Percentiles rank a stretch among this genome's conserved stretches.
Conservation (phyloP, 169 alveolate species). For the Plasmodium falciparum region DNA sequence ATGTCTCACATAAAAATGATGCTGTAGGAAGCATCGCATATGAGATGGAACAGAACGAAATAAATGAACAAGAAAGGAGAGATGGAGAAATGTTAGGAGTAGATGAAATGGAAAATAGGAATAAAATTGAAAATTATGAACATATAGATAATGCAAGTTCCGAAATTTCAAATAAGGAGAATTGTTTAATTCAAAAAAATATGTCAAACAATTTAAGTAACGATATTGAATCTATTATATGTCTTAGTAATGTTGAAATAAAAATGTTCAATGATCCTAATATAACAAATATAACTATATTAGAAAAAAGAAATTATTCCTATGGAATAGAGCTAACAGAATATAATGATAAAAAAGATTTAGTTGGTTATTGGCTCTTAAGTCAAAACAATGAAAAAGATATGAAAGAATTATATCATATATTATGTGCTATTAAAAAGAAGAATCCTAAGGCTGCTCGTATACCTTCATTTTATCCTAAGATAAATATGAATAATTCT, state of each 20-base stretch:
- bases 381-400: slow-evolving; percentile 28
- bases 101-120: background rate
- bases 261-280: slow-evolving; percentile 28
- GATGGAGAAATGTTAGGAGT: background rate
- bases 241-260: slow-evolving; percentile 35
- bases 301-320: slow-evolving; percentile 60
- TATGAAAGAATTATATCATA: slow-evolving; percentile 9
- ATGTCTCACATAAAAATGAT: background rate
- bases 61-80: background rate
- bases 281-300: slow-evolving; percentile 50
- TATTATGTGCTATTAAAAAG: slow-evolving; percentile 17
- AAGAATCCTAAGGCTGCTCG: slow-evolving; percentile 4
- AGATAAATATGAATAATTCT: slow-evolving; percentile 53
- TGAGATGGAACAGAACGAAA: background rate
- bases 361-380: slow-evolving; percentile 71
- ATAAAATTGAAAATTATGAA: background rate
- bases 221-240: slow-evolving; percentile 61
- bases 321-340: slow-evolving; percentile 72
- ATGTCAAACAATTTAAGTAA: slow-evolving; percentile 12
- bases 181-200: background rate
- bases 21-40: background rate
- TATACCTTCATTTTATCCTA: slow-evolving; percentile 68
- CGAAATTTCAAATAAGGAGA: no score
- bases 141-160: no score
- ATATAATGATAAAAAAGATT: slow-evolving; percentile 45